Conservation (phyloP, 2,329 filamentous ascomycete genomes). For the Penicillium sp. region DNA sequence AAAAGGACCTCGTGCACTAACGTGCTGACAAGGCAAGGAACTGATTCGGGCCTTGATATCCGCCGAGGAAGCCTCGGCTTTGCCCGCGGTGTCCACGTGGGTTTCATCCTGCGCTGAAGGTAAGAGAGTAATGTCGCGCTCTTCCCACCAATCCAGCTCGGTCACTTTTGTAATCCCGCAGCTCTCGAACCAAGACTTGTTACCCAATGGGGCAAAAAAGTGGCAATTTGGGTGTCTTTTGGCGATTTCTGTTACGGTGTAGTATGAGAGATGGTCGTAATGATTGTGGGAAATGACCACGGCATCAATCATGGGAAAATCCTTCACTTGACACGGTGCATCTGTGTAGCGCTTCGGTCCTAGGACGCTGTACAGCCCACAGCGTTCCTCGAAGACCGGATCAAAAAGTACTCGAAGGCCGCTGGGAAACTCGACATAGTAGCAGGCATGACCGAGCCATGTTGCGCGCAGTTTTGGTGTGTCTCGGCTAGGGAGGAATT, state of each 20-base stretch:
- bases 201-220: slow-evolving; percentile 80
- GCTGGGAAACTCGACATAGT: slow-evolving; percentile 80
- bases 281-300: slow-evolving; percentile 82
- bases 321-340: slow-evolving; percentile 66
- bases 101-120: slow-evolving; percentile 24
- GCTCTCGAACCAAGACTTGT: slow-evolving; percentile 72
- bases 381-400: slow-evolving; percentile 84
- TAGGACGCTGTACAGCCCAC: slow-evolving; percentile 65
- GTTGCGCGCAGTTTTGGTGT: slow-evolving; percentile 67
- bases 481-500: slow-evolving; percentile 58
- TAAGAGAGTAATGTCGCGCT: slow-evolving; percentile 63
- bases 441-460: slow-evolving; percentile 93
- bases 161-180: slow-evolving; percentile 70
- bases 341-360: slow-evolving; percentile 74
- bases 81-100: slow-evolving; percentile 28
- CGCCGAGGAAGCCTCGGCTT: slow-evolving; percentile 16
- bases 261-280: slow-evolving; percentile 83
- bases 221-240: slow-evolving; percentile 69
- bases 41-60: slow-evolving; percentile 66
- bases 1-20: slow-evolving; percentile 60
- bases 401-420: slow-evolving; percentile 88
- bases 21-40: slow-evolving; percentile 81
- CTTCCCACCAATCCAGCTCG: slow-evolving; percentile 94
- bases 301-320: slow-evolving; percentile 58
- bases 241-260: slow-evolving; percentile 65